Percentiles rank a stretch among this genome's conserved stretches.
phyloP scores from a whole-genome alignment of 108 stramenopile species.

The Epithemia pelagica region DNA sequence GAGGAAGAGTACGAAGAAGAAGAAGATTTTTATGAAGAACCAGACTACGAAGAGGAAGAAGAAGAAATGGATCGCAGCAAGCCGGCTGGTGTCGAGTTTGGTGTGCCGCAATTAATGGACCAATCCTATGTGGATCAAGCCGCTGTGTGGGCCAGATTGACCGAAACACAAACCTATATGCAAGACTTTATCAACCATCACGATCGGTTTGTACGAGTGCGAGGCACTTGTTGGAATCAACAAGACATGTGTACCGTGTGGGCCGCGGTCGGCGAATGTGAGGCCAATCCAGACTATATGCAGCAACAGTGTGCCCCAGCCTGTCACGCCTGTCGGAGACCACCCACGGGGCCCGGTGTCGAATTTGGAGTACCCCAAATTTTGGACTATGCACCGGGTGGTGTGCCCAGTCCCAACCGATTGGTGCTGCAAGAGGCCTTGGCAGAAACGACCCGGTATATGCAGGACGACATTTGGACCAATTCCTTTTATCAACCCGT shows the following conservation, averaged over 20 bases:
- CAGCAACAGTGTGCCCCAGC: slow-evolving; percentile 55
- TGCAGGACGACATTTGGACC: neutral
- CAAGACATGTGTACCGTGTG: slow-evolving; percentile 63
- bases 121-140: neutral
- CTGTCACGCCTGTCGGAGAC: slow-evolving; percentile 44
- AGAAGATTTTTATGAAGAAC: neutral
- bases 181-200: slow-evolving; percentile 11
- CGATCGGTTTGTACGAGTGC: slow-evolving; percentile 6
- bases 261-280: slow-evolving; percentile 65
- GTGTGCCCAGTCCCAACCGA: too few relatives aligned
- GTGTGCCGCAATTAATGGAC: neutral
- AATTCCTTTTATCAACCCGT: neutral
- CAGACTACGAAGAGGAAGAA: neutral
- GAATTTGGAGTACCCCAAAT: neutral
- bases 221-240: slow-evolving; percentile 8
- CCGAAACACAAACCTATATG: slow-evolving; percentile 2
- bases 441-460: neutral
- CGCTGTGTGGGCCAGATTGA: neutral
- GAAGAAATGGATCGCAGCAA: neutral
- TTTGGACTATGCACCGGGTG: neutral
- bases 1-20: neutral
- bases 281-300: slow-evolving; percentile 62
- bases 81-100: neutral
- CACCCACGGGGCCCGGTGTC: neutral
- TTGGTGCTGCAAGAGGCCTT: neutral